Evolutionary conservation across 192 early-diverging fungal genomes (phyloP), one percentile per base, ranked within the genome.

Genomic region (Chytriomyces sp.): DNA sequence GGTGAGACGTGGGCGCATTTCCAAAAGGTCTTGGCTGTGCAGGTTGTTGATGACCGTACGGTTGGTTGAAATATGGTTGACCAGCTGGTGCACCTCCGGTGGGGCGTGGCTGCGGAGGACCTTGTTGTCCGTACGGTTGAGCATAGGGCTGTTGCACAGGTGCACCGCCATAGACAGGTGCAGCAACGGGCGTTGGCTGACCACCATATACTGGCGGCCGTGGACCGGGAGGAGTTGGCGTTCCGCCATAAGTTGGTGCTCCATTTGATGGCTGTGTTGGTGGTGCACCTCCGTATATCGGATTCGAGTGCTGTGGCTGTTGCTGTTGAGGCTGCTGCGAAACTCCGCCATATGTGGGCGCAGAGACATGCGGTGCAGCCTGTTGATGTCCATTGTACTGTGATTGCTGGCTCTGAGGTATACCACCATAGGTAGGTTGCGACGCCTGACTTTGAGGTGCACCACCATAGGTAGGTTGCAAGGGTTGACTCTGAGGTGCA

Each of bases 401-500:
- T 4, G 35, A 35, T 35, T 35, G 35, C 35, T 35, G 35, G 35
- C 4, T 35, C 4, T 35, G 35, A 35, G 35, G 35, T 35, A 4
- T 4, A 35, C 35, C 35, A 35, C 35, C 35, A 35, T 35, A 35
- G 35, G 4, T 4, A 35, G 35, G 35, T 35, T 35, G 35, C 35
- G 35, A 35, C 4, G 35, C 3, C 35, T 35, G 35, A 35, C 35
- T 4, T 4, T 35, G 35, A 35, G 35, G 35, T 35, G 35, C 35
- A 35, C 35, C 35, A 35, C 35, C 35, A 35, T 35, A 35, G 35
- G 35, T 35, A 35, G 35, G 35, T 35, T 61, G 57, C 23, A 50
- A 72, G 5, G 67, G 45, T 7, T 68, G 45, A 28, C 50, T 26
- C 9, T 81, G 75, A 28, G 72, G 75, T 20, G 75, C 79, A 28